phyloP scores from a whole-genome alignment of 1,139 yeast genomes.

The Pichia sorboxylosa region DNA sequence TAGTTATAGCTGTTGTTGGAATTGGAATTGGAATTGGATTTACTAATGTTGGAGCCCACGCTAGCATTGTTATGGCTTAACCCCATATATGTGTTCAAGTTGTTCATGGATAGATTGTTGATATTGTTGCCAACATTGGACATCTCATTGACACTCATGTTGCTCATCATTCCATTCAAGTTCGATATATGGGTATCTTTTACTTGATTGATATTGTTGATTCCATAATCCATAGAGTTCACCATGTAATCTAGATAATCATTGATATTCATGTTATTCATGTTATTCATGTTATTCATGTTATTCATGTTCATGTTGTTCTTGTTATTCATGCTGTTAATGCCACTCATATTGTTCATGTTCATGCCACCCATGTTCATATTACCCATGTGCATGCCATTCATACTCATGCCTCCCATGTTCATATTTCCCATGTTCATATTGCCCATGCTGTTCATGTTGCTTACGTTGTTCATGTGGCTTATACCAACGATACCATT shows the following conservation, averaged over 20 bases:
- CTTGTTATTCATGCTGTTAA: constrained; percentile 1
- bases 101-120: too few species aligned
- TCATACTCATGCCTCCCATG: background rate
- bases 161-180: too few species aligned
- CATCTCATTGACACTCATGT: too few species aligned
- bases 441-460: constrained; percentile 1
- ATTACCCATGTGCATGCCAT: background rate
- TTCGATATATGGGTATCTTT: too few species aligned
- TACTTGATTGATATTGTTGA: too few species aligned
- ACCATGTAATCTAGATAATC: too few species aligned
- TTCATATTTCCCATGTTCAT: constrained; percentile 1
- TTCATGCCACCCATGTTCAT: constrained; percentile 1
- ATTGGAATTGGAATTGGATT: too few species aligned
- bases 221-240: background rate
- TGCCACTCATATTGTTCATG: constrained; percentile 3
- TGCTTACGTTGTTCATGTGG: constrained; percentile 1
- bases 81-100: too few species aligned
- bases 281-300: constrained; percentile 1
- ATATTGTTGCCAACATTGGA: too few species aligned
- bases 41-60: too few species aligned
- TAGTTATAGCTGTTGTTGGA: too few species aligned
- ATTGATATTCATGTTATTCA: constrained; percentile 1
- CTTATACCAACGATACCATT: background rate
- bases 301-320: constrained; percentile 4
- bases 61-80: too few species aligned